phyloP scores from a whole-genome alignment of 176 grass and related monocot genomes.

The Oryza glumipatula region DNA sequence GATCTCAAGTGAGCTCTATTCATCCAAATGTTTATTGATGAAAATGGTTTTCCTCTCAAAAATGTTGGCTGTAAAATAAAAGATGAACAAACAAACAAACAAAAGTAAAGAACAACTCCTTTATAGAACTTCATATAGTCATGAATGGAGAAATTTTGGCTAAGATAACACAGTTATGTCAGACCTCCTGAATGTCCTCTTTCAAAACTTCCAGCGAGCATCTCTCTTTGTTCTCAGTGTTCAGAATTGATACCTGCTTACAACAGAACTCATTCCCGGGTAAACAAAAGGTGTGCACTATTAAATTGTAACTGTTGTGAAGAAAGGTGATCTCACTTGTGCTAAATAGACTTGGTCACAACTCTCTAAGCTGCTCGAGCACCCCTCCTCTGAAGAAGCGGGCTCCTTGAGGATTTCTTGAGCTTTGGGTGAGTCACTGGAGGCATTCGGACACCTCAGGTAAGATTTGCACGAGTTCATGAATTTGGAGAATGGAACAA shows the following conservation, averaged over 20 bases:
- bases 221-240: conserved; percentile 60
- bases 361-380: conserved; percentile 45
- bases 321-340: conserved; percentile 58
- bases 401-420: conserved; percentile 24
- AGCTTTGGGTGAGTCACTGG: conserved; percentile 37
- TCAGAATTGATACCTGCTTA: conserved; percentile 78
- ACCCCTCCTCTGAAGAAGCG: conserved; percentile 41
- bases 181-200: conserved; percentile 79
- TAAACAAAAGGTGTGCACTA: neutral
- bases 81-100: conserved; percentile 7
- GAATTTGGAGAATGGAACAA: conserved; percentile 75
- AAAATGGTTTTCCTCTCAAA: conserved; percentile 64
- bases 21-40: conserved; percentile 97
- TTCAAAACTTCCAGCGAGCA: conserved; percentile 58
- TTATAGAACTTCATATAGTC: conserved; percentile 32
- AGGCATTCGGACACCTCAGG: conserved; percentile 33
- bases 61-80: conserved; percentile 70
- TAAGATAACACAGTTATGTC: conserved; percentile 31
- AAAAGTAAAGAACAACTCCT: conserved; percentile 15
- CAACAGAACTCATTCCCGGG: conserved; percentile 18
- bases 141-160: conserved; percentile 24
- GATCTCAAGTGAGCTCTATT: conserved; percentile 83
- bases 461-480: conserved; percentile 72
- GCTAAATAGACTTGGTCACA: conserved; percentile 75
- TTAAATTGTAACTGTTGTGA: neutral